Percentiles rank a stretch among this genome's conserved stretches.
Evolutionary conservation across 106 monocot species (phyloP).

Genomic region (Amphibolis antarctica): DNA sequence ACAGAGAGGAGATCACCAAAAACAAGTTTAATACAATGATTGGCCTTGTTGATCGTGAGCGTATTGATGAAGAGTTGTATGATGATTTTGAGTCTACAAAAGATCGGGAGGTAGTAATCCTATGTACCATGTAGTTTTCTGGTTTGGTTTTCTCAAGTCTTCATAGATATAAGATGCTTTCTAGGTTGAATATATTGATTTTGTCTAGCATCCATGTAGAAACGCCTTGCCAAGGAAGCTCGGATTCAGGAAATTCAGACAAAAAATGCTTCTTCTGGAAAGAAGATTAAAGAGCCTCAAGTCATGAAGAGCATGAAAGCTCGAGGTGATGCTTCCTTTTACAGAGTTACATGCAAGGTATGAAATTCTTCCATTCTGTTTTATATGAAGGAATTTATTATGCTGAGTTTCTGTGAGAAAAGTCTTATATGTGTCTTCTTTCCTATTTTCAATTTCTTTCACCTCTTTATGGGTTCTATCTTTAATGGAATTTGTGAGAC

Average conservation of each 20-base stretch:
- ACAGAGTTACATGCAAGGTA: slow-evolving; percentile 85
- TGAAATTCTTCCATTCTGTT: slow-evolving; percentile 1
- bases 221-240: slow-evolving; percentile 81
- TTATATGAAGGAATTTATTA: neutral
- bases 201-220: slow-evolving; percentile 25
- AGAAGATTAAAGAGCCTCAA: slow-evolving; percentile 62
- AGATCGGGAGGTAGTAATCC: slow-evolving; percentile 67
- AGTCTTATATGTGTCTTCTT: neutral
- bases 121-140: neutral
- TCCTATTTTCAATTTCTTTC: neutral
- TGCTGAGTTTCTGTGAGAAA: neutral
- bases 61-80: slow-evolving; percentile 80
- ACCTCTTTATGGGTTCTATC: neutral
- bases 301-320: slow-evolving; percentile 44
- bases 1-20: slow-evolving; percentile 87
- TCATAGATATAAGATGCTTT: neutral
- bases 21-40: slow-evolving; percentile 91
- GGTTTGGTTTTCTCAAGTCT: no score
- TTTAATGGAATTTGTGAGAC: neutral
- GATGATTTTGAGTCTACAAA: slow-evolving; percentile 94
- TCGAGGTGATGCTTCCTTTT: slow-evolving; percentile 82
- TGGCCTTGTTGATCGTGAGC: slow-evolving; percentile 77
- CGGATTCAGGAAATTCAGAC: slow-evolving; percentile 74
- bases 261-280: slow-evolving; percentile 58
- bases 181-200: neutral